Base-by-base conservation (phyloP, 768 basidiomycete genomes). In the Bullera alba region DNA sequence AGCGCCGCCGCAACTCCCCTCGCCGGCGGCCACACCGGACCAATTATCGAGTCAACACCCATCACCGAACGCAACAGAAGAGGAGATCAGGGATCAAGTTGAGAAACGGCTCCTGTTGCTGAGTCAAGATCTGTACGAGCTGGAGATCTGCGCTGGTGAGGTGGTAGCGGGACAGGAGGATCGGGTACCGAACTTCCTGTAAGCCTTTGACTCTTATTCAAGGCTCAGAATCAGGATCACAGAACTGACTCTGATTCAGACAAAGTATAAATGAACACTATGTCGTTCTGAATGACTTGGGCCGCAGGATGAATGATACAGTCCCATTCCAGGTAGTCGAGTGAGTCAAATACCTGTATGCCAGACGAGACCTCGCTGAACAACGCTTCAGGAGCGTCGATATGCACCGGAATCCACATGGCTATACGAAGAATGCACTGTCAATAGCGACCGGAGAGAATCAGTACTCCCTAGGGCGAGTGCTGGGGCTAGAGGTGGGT, bases 131-230 rank as follows among this genome's bases (percentile, higher is more conserved):
- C 48, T 68, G 37, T 68, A 61, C 46, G 66, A 68, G 50, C 48
- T 68, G 56, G 66, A 68, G 45, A 57, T 68, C 16, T 68, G 66
- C 28, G 63, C 66, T 0, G 66, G 66, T 12, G 66, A 68, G 35
- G 66, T 68, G 2, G 58, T 50, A 6, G 23, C 42, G 21, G 66
- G 59, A 16, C 57, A 56, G 51, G 61, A 68, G 30, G 58, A 56
- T 35, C 50, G 53, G 14, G 63, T 65, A 4, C 60, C 63, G 12
- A 44, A 53, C 4, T 68, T 61, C 29, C 43, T 67, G 65, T 64
- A 37, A 50, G 65, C n/a, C n/a, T n/a, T 43, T 15, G 17, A 25
- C 27, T 44, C 7, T 12, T 26, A 4, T 2, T 1, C 14, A n/a
- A n/a, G 10, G 29, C 32, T 32, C 16, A 27, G 8, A 7, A 46